Evolutionary conservation across 441 rosid genomes (phyloP), one percentile per base, ranked within the genome.

Genomic region (Aleurites moluccanus): DNA sequence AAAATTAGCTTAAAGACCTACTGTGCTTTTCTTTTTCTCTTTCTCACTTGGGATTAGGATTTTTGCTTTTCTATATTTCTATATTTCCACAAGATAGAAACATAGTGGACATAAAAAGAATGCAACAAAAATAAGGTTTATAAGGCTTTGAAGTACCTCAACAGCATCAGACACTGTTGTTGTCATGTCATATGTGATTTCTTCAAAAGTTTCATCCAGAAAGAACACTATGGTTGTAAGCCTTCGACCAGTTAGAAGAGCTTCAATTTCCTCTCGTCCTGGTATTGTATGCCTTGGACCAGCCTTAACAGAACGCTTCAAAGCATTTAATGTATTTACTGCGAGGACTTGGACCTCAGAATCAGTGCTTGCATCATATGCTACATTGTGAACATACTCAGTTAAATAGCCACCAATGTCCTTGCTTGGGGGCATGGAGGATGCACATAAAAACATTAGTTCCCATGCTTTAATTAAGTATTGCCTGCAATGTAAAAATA

Each of bases 351-450:
- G 97, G 30, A 93, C 91, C 83, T 93, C 97, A 0, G 97, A 86
- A 80, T 91, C 97, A 64, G 83, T 90, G 53, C 74, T 79, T 6
- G 81, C 82, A 79, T 88, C 92, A 65, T 96, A 87, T 25, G 98
- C 93, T 49, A 90, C 91, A 78, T 85, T 87, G 73, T 93, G 98
- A 72, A 92, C 84, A 80, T 96, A 96, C 86, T 93, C 98, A 2
- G 96, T 91, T 45, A 96, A 82, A 85, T 88, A 96, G 59, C 91
- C 98, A 77, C 93, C 91, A 77, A 96, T 91, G 75, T 96, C 99
- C 88, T 93, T 96, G 90, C 97, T 91, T 57, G 99, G 98, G 77
- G 99, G 97, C 98, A 93, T 93, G 52, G 98, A 88, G 44, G 99
- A 96, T 49, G 97, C 98, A 82, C 98, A 92, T 75, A 93, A 82